phyloP scores from a whole-genome alignment of 2,329 filamentous ascomycete species.

The Aspergillus brunneoviolaceus region DNA sequence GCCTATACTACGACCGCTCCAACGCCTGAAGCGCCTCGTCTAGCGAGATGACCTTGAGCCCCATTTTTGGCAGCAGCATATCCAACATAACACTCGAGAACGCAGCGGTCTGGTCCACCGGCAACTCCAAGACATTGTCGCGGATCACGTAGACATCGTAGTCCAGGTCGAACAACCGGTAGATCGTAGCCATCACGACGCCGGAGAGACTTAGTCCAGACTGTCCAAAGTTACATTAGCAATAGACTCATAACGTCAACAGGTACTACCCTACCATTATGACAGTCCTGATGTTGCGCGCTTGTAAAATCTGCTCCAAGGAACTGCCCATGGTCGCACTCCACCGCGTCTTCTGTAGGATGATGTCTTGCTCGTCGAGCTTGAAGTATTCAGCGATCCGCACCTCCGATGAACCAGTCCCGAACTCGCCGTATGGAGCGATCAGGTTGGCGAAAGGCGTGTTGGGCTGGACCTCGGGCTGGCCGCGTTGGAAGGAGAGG shows the following conservation, averaged over 20 bases:
- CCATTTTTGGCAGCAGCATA: constrained; percentile 30
- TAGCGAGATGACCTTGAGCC: constrained; percentile 21
- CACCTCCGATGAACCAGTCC: constrained; percentile 25
- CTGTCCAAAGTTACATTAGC: constrained; percentile 16
- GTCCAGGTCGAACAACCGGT: constrained; percentile 46
- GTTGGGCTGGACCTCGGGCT: constrained; percentile 36
- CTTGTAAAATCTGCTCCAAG: constrained; percentile 43
- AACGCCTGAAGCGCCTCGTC: constrained; percentile 17
- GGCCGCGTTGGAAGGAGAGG: constrained; percentile 37
- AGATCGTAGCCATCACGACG: constrained; percentile 45
- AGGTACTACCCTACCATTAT: constrained; percentile 30
- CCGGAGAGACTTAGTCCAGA: constrained; percentile 45
- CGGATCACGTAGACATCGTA: constrained; percentile 45
- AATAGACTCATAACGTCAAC: not conserved
- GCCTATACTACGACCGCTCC: not conserved
- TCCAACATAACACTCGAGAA: constrained; percentile 24
- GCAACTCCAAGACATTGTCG: constrained; percentile 37
- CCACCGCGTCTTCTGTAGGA: constrained; percentile 46
- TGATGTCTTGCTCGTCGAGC: constrained; percentile 29
- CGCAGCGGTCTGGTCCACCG: constrained; percentile 19
- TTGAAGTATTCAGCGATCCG: constrained; percentile 36
- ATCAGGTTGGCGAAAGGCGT: constrained; percentile 38
- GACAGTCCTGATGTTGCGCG: constrained; percentile 44
- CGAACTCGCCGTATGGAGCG: constrained; percentile 29
- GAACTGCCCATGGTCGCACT: constrained; percentile 44